Percentiles rank a stretch among this genome's conserved stretches.
Evolutionary conservation across 768 basidiomycete species (phyloP).

Genomic region (Amanita thiersii): DNA sequence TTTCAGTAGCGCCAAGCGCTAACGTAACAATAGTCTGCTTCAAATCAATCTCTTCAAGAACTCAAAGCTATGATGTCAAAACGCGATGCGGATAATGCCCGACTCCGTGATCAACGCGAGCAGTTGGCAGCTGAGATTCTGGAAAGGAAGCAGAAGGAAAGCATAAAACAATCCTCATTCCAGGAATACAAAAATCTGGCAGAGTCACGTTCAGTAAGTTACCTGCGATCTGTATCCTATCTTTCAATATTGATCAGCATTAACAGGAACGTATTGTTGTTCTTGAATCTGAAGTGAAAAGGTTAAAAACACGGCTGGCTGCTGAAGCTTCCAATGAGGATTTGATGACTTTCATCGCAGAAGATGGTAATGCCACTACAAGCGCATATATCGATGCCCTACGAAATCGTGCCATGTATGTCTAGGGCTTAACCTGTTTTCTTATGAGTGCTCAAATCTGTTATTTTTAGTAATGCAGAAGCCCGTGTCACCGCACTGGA

Average conservation of each 20-base stretch:
- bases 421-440: constrained; percentile 1
- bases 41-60: constrained; percentile 52
- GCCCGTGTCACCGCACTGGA: constrained; percentile 42
- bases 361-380: constrained; percentile 34
- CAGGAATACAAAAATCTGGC: constrained; percentile 61
- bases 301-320: constrained; percentile 72
- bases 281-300: constrained; percentile 62
- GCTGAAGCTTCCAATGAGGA: constrained; percentile 65
- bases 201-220: constrained; percentile 48
- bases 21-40: constrained; percentile 15
- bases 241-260: constrained; percentile 10
- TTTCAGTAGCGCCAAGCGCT: constrained; percentile 11
- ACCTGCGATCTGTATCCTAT: constrained; percentile 6
- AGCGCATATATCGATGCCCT: constrained; percentile 41
- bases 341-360: constrained; percentile 62
- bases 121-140: constrained; percentile 53
- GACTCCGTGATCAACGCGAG: constrained; percentile 69
- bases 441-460: constrained; percentile 11
- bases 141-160: constrained; percentile 63
- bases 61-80: constrained; percentile 51
- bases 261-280: constrained; percentile 63
- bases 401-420: constrained; percentile 50
- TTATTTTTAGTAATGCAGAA: constrained; percentile 40
- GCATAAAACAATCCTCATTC: constrained; percentile 44
- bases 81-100: constrained; percentile 57